A percentile compares a stretch with the other conserved stretches of the same genome.
Conservation (phyloP, 768 basidiomycete species). For the Lactifluus subvellereus region DNA sequence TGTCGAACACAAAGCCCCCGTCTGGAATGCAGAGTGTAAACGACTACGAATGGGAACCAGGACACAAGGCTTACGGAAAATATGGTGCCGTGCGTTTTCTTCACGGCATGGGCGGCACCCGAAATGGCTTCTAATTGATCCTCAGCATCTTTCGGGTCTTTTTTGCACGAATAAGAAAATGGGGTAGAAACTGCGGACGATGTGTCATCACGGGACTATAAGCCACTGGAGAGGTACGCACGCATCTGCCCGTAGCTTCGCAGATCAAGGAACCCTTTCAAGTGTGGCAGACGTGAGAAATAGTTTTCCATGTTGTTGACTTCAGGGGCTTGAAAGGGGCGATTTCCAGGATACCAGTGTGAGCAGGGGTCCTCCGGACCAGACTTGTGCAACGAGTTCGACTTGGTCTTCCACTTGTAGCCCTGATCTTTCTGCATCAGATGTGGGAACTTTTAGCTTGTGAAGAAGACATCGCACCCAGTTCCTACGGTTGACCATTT, state of each 20-base stretch:
- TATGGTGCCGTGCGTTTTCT: constrained; percentile 45
- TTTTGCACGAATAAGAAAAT: constrained; percentile 64
- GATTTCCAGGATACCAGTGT: constrained; percentile 68
- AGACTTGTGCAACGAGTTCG: constrained; percentile 13
- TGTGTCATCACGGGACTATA: neutral
- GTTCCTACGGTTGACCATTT: neutral
- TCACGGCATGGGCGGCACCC: constrained; percentile 56
- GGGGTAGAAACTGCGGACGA: constrained; percentile 60
- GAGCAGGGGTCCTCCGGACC: constrained; percentile 52
- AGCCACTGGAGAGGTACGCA: constrained; percentile 27
- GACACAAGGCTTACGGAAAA: constrained; percentile 41
- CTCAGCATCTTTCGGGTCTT: constrained; percentile 62
- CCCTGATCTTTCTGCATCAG: constrained; percentile 39
- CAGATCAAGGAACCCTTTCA: constrained; percentile 66
- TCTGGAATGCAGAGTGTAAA: constrained; percentile 28
- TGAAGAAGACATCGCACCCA: neutral
- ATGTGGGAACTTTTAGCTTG: neutral
- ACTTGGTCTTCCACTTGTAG: constrained; percentile 59
- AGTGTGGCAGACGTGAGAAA: constrained; percentile 44
- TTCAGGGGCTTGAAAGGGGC: constrained; percentile 73
- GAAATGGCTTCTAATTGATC: constrained; percentile 68
- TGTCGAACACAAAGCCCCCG: constrained; percentile 41
- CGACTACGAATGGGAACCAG: neutral
- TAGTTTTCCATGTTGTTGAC: constrained; percentile 70
- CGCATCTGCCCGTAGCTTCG: constrained; percentile 81